A percentile compares a stretch with the other conserved stretches of the same genome.
These are phyloP conservation scores for Agastache rugosa DNA, from an alignment of 257 asterid genomes.

Conservation along the genomic window DNA sequence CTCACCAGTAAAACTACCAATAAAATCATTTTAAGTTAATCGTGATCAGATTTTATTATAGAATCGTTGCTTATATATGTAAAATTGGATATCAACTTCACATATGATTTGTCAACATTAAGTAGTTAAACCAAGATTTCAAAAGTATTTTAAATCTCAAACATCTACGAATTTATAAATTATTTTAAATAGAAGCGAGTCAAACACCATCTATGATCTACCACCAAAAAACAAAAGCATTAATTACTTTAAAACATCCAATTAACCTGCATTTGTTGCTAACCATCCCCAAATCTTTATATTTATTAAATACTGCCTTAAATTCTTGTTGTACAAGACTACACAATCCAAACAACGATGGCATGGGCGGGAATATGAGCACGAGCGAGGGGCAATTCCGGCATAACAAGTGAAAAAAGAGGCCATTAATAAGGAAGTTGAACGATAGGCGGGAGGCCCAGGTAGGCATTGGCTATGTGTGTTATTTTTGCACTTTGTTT, in stretches of 20 bases:
- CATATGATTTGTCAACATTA: neutral
- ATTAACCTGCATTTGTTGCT: neutral
- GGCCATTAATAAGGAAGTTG: constrained; percentile 42
- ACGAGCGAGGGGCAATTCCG: constrained; percentile 31
- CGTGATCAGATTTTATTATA: too few species aligned
- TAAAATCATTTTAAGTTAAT: too few species aligned
- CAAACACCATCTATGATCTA: neutral
- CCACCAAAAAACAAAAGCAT: neutral
- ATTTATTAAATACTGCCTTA: constrained; percentile 1
- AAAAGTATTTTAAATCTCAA: neutral
- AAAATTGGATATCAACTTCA: too few species aligned
- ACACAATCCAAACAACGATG: neutral
- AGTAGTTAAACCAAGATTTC: neutral
- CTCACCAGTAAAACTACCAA: neutral
- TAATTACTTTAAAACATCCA: neutral
- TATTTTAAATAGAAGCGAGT: too few species aligned
- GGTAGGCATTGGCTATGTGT: constrained; percentile 23
- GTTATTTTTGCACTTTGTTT: neutral
- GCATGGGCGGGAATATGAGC: constrained; percentile 8
- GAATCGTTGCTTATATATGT: too few species aligned
- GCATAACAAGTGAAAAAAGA: constrained; percentile 4
- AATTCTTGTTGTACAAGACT: neutral
- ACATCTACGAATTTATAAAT: neutral
- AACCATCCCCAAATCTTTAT: constrained; percentile 1
- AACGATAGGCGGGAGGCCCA: constrained; percentile 48